phyloP scores from a whole-genome alignment of 192 early-diverging fungal species.

The Irineochytrium annulatum region DNA sequence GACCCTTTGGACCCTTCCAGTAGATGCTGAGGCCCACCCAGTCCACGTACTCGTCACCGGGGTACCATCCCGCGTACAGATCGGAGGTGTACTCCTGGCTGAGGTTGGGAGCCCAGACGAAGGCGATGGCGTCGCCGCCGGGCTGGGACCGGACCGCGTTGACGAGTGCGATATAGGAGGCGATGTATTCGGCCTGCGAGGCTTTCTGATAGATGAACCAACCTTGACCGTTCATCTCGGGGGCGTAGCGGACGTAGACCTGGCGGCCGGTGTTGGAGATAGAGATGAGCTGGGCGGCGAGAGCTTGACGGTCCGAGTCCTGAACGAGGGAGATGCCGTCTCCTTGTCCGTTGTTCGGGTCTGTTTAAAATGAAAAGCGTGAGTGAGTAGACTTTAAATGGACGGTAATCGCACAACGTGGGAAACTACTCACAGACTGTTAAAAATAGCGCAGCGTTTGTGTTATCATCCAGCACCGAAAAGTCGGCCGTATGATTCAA shows the following conservation, averaged over 20 bases:
- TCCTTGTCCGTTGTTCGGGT: conserved; percentile 15
- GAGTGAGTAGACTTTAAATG: no score
- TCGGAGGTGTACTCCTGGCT: neutral
- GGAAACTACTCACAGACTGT: no score
- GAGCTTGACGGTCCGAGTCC: neutral
- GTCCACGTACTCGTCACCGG: conserved; percentile 31
- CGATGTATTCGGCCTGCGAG: no score
- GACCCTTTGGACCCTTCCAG: conserved; percentile 14
- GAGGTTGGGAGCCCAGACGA: conserved; percentile 19
- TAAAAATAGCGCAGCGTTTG: conserved; percentile 21
- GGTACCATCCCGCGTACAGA: conserved; percentile 22
- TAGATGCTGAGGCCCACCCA: conserved; percentile 23
- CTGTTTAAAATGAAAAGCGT: no score
- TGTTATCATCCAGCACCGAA: conserved; percentile 13
- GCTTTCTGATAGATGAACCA: no score
- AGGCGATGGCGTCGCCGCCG: no score
- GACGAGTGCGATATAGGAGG: no score
- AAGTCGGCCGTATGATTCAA: neutral
- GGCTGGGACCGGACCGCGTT: no score
- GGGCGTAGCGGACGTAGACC: conserved; percentile 23
- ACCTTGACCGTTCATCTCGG: conserved; percentile 33
- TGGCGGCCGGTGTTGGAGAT: conserved; percentile 12
- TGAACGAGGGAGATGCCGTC: no score
- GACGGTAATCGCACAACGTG: no score
- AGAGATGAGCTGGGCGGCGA: conserved; percentile 7